Evolutionary conservation across 257 asterid genomes (phyloP).

Genomic region (Penstemon barbatus): DNA sequence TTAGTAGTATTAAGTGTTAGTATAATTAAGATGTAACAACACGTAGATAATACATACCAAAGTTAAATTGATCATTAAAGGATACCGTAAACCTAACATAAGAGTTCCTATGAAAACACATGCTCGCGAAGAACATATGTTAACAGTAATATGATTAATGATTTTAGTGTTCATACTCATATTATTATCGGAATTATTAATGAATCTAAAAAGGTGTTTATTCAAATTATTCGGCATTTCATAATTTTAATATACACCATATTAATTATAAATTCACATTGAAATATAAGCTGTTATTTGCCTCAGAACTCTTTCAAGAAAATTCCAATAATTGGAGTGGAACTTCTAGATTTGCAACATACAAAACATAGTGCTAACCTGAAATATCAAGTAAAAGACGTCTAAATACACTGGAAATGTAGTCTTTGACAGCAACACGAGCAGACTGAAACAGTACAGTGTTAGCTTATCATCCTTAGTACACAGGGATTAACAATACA

Average conservation of each 20-base stretch:
- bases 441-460: constrained; percentile 63
- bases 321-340: constrained; percentile 10
- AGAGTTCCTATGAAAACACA: constrained; percentile 17
- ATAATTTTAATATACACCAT: background rate
- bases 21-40: no score
- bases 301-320: constrained; percentile 7
- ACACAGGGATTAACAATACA: constrained; percentile 8
- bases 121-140: constrained; percentile 2
- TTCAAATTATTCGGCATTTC: background rate
- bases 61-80: background rate
- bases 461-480: constrained; percentile 22
- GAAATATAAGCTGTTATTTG: background rate
- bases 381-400: constrained; percentile 65
- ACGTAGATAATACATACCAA: background rate
- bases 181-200: background rate
- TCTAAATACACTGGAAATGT: constrained; percentile 57
- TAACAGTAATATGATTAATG: background rate
- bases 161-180: background rate
- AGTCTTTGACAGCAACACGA: constrained; percentile 64
- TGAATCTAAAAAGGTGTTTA: background rate
- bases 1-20: no score
- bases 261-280: background rate
- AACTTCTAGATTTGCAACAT: background rate
- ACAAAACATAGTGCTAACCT: constrained; percentile 53
- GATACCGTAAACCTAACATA: background rate